These are phyloP conservation scores for Cyclotella kingstonii DNA, from an alignment of 108 stramenopile genomes.

Conservation along the genomic window DNA sequence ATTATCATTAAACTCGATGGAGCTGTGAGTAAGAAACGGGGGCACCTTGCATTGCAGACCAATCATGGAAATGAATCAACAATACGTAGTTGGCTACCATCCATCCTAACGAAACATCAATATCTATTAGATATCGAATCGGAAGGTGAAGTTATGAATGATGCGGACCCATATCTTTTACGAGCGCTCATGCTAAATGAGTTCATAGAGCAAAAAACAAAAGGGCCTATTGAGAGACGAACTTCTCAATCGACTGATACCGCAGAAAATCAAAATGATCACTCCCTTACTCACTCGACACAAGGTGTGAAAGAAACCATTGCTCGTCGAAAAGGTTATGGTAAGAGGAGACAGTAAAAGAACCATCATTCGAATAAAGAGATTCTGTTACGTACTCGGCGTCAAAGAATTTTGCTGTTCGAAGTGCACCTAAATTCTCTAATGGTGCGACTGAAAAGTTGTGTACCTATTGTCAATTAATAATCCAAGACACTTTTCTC, in stretches of 20 bases:
- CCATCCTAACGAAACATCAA: conserved; percentile 15
- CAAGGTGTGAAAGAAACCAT: not conserved
- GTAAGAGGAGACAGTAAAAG: conserved; percentile 12
- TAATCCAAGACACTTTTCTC: conserved; percentile 16
- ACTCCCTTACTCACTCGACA: not conserved
- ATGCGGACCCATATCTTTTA: conserved; percentile 21
- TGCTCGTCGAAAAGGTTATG: conserved; percentile 6
- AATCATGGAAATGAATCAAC: conserved; percentile 6
- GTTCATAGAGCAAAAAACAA: not conserved
- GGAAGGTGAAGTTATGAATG: conserved; percentile 33
- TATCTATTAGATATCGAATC: conserved; percentile 42
- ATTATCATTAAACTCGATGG: conserved; percentile 41
- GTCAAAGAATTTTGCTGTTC: not conserved
- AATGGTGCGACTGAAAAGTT: no score
- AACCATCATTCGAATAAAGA: no score
- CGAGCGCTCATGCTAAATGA: conserved; percentile 16
- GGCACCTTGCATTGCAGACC: conserved; percentile 30
- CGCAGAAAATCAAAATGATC: not conserved
- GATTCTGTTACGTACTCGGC: no score
- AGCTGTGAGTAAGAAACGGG: conserved; percentile 30
- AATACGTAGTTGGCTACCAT: not conserved
- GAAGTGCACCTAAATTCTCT: no score
- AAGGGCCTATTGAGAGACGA: not conserved
- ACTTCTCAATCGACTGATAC: not conserved
- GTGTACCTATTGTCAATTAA: not conserved